Base-by-base conservation (phyloP, 164 flowering plant species). In the Tetrastigma voinierianum region DNA sequence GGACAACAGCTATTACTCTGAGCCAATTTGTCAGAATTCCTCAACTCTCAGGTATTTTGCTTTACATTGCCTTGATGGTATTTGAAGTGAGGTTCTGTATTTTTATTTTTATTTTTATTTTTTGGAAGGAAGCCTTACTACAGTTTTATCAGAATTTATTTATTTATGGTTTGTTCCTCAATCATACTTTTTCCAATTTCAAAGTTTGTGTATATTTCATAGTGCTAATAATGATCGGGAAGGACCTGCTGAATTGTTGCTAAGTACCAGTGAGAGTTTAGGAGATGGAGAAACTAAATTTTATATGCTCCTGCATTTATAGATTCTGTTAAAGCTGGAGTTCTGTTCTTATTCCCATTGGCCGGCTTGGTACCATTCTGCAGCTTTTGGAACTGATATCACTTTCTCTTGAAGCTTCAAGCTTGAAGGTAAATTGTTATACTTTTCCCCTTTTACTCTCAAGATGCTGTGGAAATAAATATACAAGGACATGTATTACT, bases 271-370 rank as follows among this genome's bases (percentile, higher is more conserved):
- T 68, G 96, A 89, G 54, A 71, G 57, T 66, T 61, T 67, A 17
- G 67, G 97, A 89, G 74, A 74, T 55, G 73, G 92, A 89, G 69
- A 92, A 90, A 71, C 70, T 95, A 62, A 70, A 75, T 62, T 92
- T 77, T 71, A 77, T 95, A 72, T 81, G 90, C 79, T 86, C 94
- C 15, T 86, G 86, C 61, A 72, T 75, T n/a, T 7, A 55, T 87
- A 65, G 87, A 82, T 45, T 83, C 91, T 73, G 66, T 88, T 54
- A 83, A 69, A 72, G 78, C 81, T 69, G 96, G 97, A 64, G 99
- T 69, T 92, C 96, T 17, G 97, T 88, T 25, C 74, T 95, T 47
- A 76, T 95, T 70, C 84, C 98, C 25, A 76, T 84, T 65, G 84
- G 82, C 57, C 84, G 86, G 48, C 67, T 89, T 69, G 96, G 94